phyloP scores from a whole-genome alignment of 2,329 filamentous ascomycete genomes.

The Diaporthe citri region DNA sequence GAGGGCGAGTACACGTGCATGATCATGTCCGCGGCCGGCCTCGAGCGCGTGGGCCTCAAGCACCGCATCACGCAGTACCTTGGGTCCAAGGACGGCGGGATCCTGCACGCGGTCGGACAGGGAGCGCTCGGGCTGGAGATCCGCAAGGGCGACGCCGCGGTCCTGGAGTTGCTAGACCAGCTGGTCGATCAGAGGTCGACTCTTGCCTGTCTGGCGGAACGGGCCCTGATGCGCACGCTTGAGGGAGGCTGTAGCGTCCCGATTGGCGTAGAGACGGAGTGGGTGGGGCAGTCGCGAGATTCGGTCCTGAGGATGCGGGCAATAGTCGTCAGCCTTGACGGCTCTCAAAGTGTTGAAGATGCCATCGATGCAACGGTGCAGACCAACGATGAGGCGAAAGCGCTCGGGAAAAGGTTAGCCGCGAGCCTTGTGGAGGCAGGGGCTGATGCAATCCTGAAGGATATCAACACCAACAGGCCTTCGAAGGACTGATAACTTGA shows the following conservation, averaged over 20 bases:
- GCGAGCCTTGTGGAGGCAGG: not conserved
- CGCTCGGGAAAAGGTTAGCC: not conserved
- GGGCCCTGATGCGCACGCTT: conserved; percentile 1
- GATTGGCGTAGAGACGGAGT: conserved; percentile 12
- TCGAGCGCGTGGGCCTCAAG: conserved; percentile 4
- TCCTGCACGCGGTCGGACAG: conserved; percentile 11
- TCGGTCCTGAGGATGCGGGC: not conserved
- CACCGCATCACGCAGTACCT: conserved; percentile 18
- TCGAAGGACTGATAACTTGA: not conserved
- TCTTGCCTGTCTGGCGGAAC: not conserved
- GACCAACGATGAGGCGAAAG: not conserved
- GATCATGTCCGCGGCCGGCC: conserved; percentile 7
- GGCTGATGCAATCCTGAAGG: not conserved
- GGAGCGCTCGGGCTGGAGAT: not conserved
- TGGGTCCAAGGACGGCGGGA: not conserved
- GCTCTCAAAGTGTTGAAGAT: not conserved
- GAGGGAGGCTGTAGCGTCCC: conserved; percentile 14
- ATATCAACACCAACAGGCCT: conserved; percentile 1
- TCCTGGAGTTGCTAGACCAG: not conserved
- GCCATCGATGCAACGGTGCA: not conserved
- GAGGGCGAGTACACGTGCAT: not conserved
- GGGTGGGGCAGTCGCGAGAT: not conserved
- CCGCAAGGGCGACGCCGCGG: not conserved
- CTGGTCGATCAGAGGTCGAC: not conserved
- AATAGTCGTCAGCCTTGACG: conserved; percentile 10